Percentiles rank a stretch among this genome's conserved stretches.
Evolutionary conservation across 164 flowering plant species (phyloP).

Genomic region (Echeveria elegans): DNA sequence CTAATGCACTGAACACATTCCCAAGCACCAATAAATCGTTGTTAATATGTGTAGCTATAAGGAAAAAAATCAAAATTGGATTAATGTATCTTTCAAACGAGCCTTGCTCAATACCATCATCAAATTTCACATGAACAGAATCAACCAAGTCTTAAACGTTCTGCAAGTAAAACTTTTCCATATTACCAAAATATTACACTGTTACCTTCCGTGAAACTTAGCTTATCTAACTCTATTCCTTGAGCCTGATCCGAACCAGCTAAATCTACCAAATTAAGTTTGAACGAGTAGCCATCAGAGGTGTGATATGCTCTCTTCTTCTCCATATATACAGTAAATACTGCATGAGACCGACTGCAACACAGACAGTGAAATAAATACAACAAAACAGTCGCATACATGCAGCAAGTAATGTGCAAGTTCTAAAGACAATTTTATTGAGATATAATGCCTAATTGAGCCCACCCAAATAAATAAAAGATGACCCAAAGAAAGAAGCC

Average conservation of each 20-base stretch:
- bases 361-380: neutral
- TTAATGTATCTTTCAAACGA: neutral
- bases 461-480: too few relatives aligned
- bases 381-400: neutral
- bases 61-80: neutral
- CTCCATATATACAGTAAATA: slow-evolving; percentile 87
- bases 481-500: too few relatives aligned
- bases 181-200: neutral
- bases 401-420: neutral
- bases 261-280: slow-evolving; percentile 91
- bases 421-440: neutral
- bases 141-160: too few relatives aligned
- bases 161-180: too few relatives aligned
- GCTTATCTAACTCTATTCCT: slow-evolving; percentile 89
- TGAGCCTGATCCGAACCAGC: slow-evolving; percentile 98
- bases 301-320: slow-evolving; percentile 42
- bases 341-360: slow-evolving; percentile 96
- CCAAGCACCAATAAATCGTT: slow-evolving; percentile 92
- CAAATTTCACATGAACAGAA: too few relatives aligned
- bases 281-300: slow-evolving; percentile 28
- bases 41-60: slow-evolving; percentile 81
- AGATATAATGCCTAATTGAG: too few relatives aligned
- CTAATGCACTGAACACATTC: slow-evolving; percentile 98
- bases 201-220: slow-evolving; percentile 89
- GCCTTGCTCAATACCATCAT: too few relatives aligned